These are phyloP conservation scores for Solanum paucissectum DNA, from an alignment of 257 asterid genomes.

Conservation along the genomic window DNA sequence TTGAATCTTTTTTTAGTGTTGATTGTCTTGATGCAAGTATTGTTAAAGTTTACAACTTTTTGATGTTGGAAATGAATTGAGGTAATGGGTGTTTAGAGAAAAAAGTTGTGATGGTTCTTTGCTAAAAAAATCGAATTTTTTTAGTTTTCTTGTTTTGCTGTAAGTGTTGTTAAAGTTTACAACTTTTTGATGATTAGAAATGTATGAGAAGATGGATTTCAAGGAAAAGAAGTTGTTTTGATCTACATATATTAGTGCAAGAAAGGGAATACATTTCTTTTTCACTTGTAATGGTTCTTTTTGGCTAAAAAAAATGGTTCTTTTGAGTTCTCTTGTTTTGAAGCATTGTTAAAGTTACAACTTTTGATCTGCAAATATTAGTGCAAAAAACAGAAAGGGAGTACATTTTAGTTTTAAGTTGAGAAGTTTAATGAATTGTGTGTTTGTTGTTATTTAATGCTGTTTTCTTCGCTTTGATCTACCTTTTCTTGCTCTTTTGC, in stretches of 20 bases:
- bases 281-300: background rate
- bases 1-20: background rate
- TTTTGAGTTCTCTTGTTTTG: background rate
- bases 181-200: background rate
- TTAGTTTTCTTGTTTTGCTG: background rate
- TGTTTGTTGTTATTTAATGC: background rate
- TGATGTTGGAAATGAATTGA: background rate
- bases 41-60: background rate
- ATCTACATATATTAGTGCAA: background rate
- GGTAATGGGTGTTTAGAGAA: background rate
- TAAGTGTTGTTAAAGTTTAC: background rate
- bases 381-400: background rate
- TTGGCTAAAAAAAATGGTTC: background rate
- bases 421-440: background rate
- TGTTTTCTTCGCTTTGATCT: background rate
- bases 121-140: background rate
- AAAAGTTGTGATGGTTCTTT: background rate
- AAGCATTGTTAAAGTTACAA: background rate
- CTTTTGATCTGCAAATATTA: background rate
- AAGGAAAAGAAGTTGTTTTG: background rate
- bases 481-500: background rate
- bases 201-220: background rate
- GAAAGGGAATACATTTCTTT: background rate
- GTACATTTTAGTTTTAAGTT: background rate
- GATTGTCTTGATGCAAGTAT: background rate